Conservation (phyloP, 495 filamentous ascomycete genomes). For the Bacidia gigantensis region DNA sequence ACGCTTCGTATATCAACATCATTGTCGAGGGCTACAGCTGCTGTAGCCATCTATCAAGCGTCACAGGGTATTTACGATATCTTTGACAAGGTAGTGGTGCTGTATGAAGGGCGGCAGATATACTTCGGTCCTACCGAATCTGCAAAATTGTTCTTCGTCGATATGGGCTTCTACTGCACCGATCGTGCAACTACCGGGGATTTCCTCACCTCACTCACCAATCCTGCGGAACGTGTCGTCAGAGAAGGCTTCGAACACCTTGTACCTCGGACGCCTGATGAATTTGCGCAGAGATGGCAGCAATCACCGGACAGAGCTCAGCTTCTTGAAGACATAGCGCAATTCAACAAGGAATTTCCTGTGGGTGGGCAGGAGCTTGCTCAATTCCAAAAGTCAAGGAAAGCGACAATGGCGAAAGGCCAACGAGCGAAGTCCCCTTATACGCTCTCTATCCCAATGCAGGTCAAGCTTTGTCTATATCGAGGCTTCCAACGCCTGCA, state of each 20-base stretch:
- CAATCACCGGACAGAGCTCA: constrained; percentile 51
- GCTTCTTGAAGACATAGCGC: constrained; percentile 56
- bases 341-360: constrained; percentile 49
- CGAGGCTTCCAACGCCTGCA: constrained; percentile 56
- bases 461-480: constrained; percentile 58
- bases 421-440: constrained; percentile 56
- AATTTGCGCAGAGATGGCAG: constrained; percentile 64
- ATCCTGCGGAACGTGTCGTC: constrained; percentile 50
- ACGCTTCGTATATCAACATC: constrained; percentile 53
- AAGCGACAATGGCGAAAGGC: constrained; percentile 51
- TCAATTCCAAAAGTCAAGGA: constrained; percentile 56
- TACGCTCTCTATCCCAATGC: constrained; percentile 58
- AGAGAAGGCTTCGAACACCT: constrained; percentile 49
- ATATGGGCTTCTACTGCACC: constrained; percentile 65
- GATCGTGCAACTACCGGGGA: constrained; percentile 62
- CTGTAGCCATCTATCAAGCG: constrained; percentile 78
- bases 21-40: constrained; percentile 47
- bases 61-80: constrained; percentile 61
- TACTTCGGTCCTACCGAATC: constrained; percentile 53
- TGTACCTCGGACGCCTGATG: constrained; percentile 59
- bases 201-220: constrained; percentile 70
- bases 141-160: constrained; percentile 55
- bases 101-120: constrained; percentile 76
- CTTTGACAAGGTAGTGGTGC: constrained; percentile 65
- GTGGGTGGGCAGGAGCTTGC: constrained; percentile 45